Base-by-base conservation (phyloP, 352 stramenopile species). In the Saprolegnia diclina region DNA sequence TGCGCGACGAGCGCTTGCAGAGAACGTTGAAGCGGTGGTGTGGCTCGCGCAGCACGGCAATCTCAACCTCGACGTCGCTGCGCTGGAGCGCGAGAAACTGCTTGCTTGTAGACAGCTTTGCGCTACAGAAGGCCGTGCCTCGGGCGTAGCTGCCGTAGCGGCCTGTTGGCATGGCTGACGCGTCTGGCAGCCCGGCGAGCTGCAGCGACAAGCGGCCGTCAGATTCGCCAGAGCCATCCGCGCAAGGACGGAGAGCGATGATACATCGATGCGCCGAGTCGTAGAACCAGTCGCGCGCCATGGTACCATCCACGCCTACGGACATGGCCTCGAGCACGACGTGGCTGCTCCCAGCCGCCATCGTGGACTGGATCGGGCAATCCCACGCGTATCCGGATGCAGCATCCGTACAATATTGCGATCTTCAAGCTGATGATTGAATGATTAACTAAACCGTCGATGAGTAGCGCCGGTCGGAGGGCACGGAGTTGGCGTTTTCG, bases 31-130 rank as follows among this genome's bases (percentile, higher is more conserved):
- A 88, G 19, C 68, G 80, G 55, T 80, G 71, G 2, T 77, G 50
- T 10, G 82, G 84, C 24, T 67, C 46, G 22, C 79, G 70, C 32
- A 79, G 75, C 9, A 91, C 55, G 55, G 18, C 22, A 56, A 94
- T 74, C 55, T 92, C 81, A 40, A 94, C 82, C 69, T 94, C 84
- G 46, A 92, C 85, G 64, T 94, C 86, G 67, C 82, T 92, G 59
- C 79, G 87, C 70, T 94, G 86, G 46, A 94, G 72, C 6, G 82
- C 84, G 29, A 94, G 69, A 46, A 85, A 92, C 56, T 89, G 75
- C 0, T 67, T 63, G 56, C 91, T 83, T 1, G 88, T 74, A 29
- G 86, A 94, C 19, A 94, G 64, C 40, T 55, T 53, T 38, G 50
- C 57, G 22, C 50, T 32, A 0, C 52, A 13, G 16, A 66, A 66